Percentiles rank a stretch among this genome's conserved stretches.
phyloP scores from a whole-genome alignment of 495 filamentous ascomycete species.

The Xylaria curta region DNA sequence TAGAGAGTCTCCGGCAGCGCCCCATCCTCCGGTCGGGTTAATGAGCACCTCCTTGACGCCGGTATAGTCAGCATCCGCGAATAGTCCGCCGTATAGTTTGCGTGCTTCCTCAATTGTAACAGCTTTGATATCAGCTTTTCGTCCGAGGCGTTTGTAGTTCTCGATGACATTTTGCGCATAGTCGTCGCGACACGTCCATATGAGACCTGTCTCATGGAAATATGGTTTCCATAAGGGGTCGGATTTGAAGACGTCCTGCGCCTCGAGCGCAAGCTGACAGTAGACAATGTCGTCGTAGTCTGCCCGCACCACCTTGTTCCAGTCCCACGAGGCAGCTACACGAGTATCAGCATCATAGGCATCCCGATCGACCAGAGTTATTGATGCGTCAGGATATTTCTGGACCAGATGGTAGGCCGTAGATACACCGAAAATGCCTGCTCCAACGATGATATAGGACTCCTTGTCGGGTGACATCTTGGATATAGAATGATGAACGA shows the following conservation, averaged over 20 bases:
- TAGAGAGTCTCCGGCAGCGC: slow-evolving; percentile 63
- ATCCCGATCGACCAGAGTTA: slow-evolving; percentile 66
- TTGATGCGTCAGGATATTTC: slow-evolving; percentile 54
- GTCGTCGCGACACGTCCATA: slow-evolving; percentile 51
- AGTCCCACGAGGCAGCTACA: slow-evolving; percentile 68
- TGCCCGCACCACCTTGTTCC: slow-evolving; percentile 71
- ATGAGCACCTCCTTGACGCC: slow-evolving; percentile 56
- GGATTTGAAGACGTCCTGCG: slow-evolving; percentile 58
- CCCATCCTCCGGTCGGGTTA: slow-evolving; percentile 67
- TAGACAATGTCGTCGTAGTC: slow-evolving; percentile 68
- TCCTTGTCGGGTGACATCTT: slow-evolving; percentile 28
- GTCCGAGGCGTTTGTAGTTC: slow-evolving; percentile 56
- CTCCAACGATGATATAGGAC: slow-evolving; percentile 67
- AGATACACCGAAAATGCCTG: slow-evolving; percentile 69
- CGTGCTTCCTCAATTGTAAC: slow-evolving; percentile 54
- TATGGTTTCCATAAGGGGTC: slow-evolving; percentile 61
- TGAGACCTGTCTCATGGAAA: slow-evolving; percentile 64
- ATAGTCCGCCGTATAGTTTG: slow-evolving; percentile 57
- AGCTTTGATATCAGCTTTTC: slow-evolving; percentile 46
- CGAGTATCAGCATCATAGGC: slow-evolving; percentile 47
- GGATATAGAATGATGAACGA: neutral
- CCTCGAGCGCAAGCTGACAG: slow-evolving; percentile 63
- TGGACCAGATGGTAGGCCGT: slow-evolving; percentile 66
- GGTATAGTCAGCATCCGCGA: slow-evolving; percentile 59
- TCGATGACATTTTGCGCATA: slow-evolving; percentile 53